Conservation (phyloP, 129 eudicot genomes). For the Helianthus tuberosus region DNA sequence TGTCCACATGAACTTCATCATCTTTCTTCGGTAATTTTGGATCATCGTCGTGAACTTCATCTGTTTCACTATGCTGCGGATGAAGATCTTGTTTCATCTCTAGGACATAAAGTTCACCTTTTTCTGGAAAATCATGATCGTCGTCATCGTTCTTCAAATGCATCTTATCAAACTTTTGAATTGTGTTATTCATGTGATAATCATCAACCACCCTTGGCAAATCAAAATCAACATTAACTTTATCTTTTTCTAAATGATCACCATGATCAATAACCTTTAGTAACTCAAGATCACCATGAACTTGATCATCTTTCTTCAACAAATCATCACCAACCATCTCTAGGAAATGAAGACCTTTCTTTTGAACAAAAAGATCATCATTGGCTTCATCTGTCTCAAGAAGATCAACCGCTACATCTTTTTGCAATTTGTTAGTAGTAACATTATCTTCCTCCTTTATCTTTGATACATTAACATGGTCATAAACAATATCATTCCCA, state of each 20-base stretch:
- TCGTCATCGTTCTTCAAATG: neutral
- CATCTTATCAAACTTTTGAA: neutral
- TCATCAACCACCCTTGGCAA: slow-evolving; percentile 10
- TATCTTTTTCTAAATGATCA: neutral
- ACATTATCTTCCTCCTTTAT: slow-evolving; percentile 1
- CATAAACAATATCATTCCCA: neutral
- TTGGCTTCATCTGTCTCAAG: neutral
- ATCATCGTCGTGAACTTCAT: neutral
- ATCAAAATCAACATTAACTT: neutral
- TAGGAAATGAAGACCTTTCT: neutral
- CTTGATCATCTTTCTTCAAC: slow-evolving; percentile 4
- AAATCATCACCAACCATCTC: slow-evolving; percentile 5
- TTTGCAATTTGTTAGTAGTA: too few relatives aligned
- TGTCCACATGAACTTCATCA: neutral
- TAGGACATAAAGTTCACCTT: neutral
- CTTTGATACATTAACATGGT: neutral
- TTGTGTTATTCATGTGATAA: neutral
- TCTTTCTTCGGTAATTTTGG: neutral
- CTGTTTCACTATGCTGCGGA: neutral
- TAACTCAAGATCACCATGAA: neutral
- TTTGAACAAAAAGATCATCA: neutral
- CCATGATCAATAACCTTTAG: neutral
- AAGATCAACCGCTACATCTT: neutral
- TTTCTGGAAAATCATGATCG: neutral
- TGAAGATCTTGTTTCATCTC: neutral